Evolutionary conservation across 2,329 filamentous ascomycete genomes (phyloP).

Genomic region (Arthrobotrys sinensis): DNA sequence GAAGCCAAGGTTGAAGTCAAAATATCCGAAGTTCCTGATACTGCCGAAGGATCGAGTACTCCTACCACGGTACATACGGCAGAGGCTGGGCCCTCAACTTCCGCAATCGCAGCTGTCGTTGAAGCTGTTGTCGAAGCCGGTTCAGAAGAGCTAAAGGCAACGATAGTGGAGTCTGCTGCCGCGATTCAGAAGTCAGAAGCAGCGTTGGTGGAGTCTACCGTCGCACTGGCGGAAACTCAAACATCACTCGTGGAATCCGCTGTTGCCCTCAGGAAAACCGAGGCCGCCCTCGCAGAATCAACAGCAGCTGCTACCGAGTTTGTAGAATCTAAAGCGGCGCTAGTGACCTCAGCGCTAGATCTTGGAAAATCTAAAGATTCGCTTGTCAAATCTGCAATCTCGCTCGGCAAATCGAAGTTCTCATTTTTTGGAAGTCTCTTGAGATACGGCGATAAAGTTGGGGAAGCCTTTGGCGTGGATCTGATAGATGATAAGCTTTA

Average conservation of each 20-base stretch:
- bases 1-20: constrained; percentile 44
- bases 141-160: constrained; percentile 13
- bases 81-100: constrained; percentile 16
- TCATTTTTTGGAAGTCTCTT: constrained; percentile 23
- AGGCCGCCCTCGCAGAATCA: background rate
- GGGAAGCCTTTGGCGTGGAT: constrained; percentile 38
- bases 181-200: constrained; percentile 15
- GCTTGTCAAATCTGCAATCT: constrained; percentile 33
- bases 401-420: constrained; percentile 39
- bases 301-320: constrained; percentile 5
- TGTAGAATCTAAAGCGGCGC: constrained; percentile 24
- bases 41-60: constrained; percentile 7
- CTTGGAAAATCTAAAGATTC: constrained; percentile 46
- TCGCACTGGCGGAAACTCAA: constrained; percentile 28
- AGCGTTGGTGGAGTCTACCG: constrained; percentile 10
- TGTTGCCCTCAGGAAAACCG: constrained; percentile 29
- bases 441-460: constrained; percentile 23
- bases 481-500: constrained; percentile 29
- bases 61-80: background rate
- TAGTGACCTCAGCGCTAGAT: constrained; percentile 19
- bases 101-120: constrained; percentile 4
- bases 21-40: constrained; percentile 23
- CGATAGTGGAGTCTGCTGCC: constrained; percentile 15
- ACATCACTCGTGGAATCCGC: constrained; percentile 29
- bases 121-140: constrained; percentile 9